Conservation (phyloP, 1,139 yeast genomes). For the Blastobotrys petasosporus region DNA sequence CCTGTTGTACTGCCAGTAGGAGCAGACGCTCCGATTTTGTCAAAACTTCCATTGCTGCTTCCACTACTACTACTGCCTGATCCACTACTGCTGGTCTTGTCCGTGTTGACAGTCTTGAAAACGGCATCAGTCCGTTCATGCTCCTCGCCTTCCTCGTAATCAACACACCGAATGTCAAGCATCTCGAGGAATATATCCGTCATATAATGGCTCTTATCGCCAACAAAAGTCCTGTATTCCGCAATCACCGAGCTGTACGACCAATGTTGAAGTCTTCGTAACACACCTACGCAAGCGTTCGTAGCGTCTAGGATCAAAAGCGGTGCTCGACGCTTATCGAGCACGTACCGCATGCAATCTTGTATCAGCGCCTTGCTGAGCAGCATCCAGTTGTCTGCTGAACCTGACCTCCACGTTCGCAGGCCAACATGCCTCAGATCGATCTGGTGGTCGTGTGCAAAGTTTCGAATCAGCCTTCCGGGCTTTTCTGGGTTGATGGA, state of each 20-base stretch:
- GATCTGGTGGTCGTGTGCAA: constrained; percentile 36
- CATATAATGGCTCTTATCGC: constrained; percentile 66
- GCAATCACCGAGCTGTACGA: constrained; percentile 74
- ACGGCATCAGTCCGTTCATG: constrained; percentile 12
- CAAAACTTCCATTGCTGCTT: neutral
- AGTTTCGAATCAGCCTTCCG: constrained; percentile 44
- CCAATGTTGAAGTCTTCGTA: constrained; percentile 85
- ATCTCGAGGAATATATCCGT: constrained; percentile 81
- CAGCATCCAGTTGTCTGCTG: constrained; percentile 29
- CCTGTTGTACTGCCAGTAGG: neutral
- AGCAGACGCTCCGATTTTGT: neutral
- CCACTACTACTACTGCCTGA: too few relatives aligned
- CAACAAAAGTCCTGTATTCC: constrained; percentile 75
- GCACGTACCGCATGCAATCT: constrained; percentile 39
- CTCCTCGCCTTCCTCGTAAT: constrained; percentile 17
- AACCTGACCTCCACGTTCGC: constrained; percentile 34
- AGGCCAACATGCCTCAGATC: constrained; percentile 34
- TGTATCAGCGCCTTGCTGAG: constrained; percentile 32
- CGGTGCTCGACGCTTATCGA: constrained; percentile 63
- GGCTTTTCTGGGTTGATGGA: constrained; percentile 58
- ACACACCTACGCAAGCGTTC: constrained; percentile 69
- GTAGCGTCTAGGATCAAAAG: constrained; percentile 72
- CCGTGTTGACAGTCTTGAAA: constrained; percentile 12
- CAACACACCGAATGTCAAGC: constrained; percentile 35
- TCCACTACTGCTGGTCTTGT: neutral